Percentiles rank a stretch among this genome's conserved stretches.
phyloP scores from a whole-genome alignment of 306 rosid species.

The Geum urbanum region DNA sequence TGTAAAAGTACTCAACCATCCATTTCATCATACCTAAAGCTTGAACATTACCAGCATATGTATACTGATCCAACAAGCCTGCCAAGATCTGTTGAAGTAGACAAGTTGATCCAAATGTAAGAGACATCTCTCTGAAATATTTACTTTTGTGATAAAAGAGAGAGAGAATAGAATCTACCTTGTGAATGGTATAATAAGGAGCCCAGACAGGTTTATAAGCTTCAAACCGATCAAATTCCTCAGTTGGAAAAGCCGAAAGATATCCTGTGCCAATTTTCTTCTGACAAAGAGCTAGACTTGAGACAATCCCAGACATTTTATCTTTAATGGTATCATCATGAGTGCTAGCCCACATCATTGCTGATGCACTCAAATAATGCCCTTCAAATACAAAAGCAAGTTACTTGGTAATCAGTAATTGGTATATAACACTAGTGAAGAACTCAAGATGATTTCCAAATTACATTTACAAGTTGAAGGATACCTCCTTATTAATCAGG shows the following conservation, averaged over 20 bases:
- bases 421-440: conserved; percentile 7
- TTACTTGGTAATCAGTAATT: neutral
- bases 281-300: conserved; percentile 61
- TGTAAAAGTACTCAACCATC: conserved; percentile 91
- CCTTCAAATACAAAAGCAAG: conserved; percentile 52
- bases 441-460: conserved; percentile 16
- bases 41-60: conserved; percentile 48
- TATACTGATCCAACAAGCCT: conserved; percentile 83
- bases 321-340: conserved; percentile 42
- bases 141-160: neutral
- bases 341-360: conserved; percentile 89
- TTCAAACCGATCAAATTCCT: conserved; percentile 66
- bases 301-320: conserved; percentile 59
- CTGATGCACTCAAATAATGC: conserved; percentile 88
- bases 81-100: conserved; percentile 61
- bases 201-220: conserved; percentile 67
- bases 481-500: neutral
- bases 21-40: conserved; percentile 61
- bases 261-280: conserved; percentile 68
- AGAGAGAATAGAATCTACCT: conserved; percentile 41
- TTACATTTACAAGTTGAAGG: too few species aligned
- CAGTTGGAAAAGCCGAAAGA: conserved; percentile 86
- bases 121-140: neutral
- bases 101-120: conserved; percentile 6
- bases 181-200: conserved; percentile 95